These are phyloP conservation scores for Coelastrella sp. DNA, from an alignment of 139 green algal species.

Conservation along the genomic window DNA sequence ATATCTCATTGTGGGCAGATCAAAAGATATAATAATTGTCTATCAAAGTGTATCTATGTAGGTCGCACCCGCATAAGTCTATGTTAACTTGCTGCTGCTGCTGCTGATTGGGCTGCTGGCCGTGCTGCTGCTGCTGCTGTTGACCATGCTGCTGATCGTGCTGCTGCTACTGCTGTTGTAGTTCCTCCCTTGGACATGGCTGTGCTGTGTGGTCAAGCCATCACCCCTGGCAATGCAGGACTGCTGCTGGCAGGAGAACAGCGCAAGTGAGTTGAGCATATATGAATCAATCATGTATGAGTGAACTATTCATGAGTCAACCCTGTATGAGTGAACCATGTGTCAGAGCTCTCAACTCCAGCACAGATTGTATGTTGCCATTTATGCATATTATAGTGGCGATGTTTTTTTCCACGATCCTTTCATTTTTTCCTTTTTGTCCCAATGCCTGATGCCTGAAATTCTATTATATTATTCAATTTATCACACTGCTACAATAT, in stretches of 20 bases:
- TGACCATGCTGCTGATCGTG: neutral
- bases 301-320: neutral
- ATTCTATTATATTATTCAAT: no score
- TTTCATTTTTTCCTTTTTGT: no score
- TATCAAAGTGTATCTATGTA: neutral
- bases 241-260: constrained; percentile 28
- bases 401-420: neutral
- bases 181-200: constrained; percentile 27
- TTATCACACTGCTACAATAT: no score
- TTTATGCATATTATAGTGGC: neutral
- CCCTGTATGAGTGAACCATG: neutral
- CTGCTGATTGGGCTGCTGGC: no score
- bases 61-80: no score
- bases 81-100: neutral
- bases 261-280: constrained; percentile 12
- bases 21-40: no score
- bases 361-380: neutral
- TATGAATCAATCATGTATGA: neutral
- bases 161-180: neutral
- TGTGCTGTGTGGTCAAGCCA: constrained; percentile 27
- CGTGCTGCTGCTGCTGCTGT: neutral
- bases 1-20: no score
- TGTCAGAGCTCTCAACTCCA: neutral
- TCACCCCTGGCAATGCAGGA: constrained; percentile 14
- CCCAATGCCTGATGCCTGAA: no score